A percentile compares a stretch with the other conserved stretches of the same genome.
These are phyloP conservation scores for Saturnispora serradocipensis DNA, from an alignment of 805 yeast species.

Conservation along the genomic window DNA sequence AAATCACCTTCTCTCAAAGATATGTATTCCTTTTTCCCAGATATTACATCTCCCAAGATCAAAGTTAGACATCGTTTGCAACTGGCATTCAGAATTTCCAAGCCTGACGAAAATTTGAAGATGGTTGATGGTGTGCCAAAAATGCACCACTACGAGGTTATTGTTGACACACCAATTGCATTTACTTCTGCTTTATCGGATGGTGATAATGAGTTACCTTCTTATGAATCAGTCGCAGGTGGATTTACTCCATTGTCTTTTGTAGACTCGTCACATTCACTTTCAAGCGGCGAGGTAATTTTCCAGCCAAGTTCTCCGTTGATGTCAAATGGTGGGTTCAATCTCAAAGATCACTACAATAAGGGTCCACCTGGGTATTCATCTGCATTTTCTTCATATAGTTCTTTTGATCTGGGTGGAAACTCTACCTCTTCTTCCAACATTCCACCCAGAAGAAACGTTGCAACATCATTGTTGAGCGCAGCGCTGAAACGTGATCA, in stretches of 20 bases:
- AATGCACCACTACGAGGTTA: constrained; percentile 69
- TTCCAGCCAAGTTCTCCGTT: constrained; percentile 38
- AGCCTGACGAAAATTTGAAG: constrained; percentile 39
- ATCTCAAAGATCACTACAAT: background rate
- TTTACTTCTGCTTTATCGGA: constrained; percentile 35
- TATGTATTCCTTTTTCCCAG: constrained; percentile 41
- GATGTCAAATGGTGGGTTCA: constrained; percentile 15
- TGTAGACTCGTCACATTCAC: constrained; percentile 7
- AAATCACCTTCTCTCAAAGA: constrained; percentile 7
- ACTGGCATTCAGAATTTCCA: constrained; percentile 58
- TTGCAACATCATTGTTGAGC: constrained; percentile 1
- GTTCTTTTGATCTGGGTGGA: background rate
- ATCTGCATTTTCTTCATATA: background rate
- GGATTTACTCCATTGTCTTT: constrained; percentile 2
- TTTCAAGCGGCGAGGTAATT: constrained; percentile 31
- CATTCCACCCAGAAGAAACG: background rate
- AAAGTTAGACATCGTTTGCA: constrained; percentile 61
- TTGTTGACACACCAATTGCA: constrained; percentile 67
- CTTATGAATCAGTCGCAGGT: constrained; percentile 29
- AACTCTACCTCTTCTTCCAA: background rate
- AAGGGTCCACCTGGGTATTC: constrained; percentile 4
- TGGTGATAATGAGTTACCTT: constrained; percentile 30
- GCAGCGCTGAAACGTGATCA: background rate
- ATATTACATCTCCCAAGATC: constrained; percentile 53
- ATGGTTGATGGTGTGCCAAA: constrained; percentile 28